Evolutionary conservation across 2,329 filamentous ascomycete species (phyloP).

Genomic region (Sordariomycetes sp.): DNA sequence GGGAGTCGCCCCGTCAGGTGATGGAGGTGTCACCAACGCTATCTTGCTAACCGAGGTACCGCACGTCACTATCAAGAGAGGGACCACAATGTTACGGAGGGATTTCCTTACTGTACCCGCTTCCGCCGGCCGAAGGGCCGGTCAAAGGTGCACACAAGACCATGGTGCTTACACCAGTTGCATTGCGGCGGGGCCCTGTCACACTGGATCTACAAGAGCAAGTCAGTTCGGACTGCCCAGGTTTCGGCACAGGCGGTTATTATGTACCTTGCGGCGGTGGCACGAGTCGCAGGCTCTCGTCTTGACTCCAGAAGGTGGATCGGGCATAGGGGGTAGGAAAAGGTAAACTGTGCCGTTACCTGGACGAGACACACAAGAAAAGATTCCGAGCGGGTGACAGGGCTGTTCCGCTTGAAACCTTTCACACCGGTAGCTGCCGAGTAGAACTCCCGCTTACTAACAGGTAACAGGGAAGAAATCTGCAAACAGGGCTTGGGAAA

Average conservation of each 20-base stretch:
- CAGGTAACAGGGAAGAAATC: too few species aligned
- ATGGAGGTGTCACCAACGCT: too few species aligned
- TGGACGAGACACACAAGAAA: not conserved
- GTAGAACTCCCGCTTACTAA: too few species aligned
- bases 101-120: not conserved
- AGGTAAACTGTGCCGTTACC: too few species aligned
- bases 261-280: not conserved
- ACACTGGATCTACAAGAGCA: slow-evolving; percentile 5
- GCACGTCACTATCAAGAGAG: not conserved
- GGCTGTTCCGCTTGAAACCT: too few species aligned
- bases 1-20: not conserved
- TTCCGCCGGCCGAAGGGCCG: slow-evolving; percentile 2
- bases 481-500: too few species aligned
- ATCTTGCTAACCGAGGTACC: not conserved
- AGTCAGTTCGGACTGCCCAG: not conserved
- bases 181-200: slow-evolving; percentile 3
- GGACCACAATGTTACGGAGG: not conserved
- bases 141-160: slow-evolving; percentile 5
- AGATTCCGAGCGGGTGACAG: not conserved
- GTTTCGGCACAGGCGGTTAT: not conserved
- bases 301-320: not conserved
- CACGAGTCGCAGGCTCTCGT: not conserved
- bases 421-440: too few species aligned
- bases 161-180: slow-evolving; percentile 7
- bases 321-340: too few species aligned